These are phyloP conservation scores for Neoconidiobolus thromboides DNA, from an alignment of 371 early-diverging fungal genomes.

Conservation along the genomic window DNA sequence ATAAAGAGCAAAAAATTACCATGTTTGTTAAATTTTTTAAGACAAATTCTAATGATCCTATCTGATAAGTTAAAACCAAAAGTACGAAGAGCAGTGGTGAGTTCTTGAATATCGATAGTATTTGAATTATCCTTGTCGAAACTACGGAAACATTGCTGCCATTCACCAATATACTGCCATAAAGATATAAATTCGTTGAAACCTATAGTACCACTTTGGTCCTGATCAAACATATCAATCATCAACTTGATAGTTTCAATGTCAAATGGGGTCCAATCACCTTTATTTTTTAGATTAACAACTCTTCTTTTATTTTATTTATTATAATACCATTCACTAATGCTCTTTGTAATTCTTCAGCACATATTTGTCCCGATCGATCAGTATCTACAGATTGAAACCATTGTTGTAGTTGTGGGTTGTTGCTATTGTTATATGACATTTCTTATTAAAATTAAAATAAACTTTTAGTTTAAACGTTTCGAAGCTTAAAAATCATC, in stretches of 20 bases:
- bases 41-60: conserved; percentile 23
- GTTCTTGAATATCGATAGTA: conserved; percentile 48
- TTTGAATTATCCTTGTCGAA: conserved; percentile 65
- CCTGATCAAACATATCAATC: conserved; percentile 37
- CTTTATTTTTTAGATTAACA: neutral
- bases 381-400: conserved; percentile 15
- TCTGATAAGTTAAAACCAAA: conserved; percentile 51
- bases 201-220: conserved; percentile 37
- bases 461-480: too few species aligned
- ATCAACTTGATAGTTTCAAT: conserved; percentile 22
- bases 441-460: too few species aligned
- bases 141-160: conserved; percentile 55
- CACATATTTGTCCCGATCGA: conserved; percentile 14
- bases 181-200: conserved; percentile 67
- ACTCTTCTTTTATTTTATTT: neutral
- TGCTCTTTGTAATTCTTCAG: conserved; percentile 32
- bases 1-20: conserved; percentile 16
- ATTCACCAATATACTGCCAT: conserved; percentile 49
- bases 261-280: conserved; percentile 23
- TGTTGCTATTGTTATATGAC: too few species aligned
- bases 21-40: conserved; percentile 37
- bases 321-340: conserved; percentile 26
- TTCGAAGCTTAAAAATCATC: too few species aligned
- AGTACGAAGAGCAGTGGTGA: conserved; percentile 48
- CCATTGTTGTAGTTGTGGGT: conserved; percentile 5